phyloP scores from a whole-genome alignment of 495 filamentous ascomycete genomes.

The Lasiosphaeria hispida region DNA sequence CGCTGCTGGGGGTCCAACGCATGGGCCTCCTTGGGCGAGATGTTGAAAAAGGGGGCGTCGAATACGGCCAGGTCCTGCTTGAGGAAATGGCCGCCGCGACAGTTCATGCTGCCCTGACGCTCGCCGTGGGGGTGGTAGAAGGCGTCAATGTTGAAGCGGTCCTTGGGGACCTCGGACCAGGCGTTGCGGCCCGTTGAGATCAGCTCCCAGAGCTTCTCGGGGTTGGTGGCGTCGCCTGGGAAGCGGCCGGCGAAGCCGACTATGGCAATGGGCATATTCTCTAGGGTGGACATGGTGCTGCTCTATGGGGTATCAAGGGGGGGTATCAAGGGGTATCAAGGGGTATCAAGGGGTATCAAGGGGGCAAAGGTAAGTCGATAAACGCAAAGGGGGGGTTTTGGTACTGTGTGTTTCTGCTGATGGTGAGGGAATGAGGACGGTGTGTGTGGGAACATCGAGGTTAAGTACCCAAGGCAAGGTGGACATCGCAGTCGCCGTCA shows the following conservation, averaged over 20 bases:
- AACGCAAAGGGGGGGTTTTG: no score
- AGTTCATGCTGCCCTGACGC: neutral
- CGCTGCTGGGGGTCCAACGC: conserved; percentile 71
- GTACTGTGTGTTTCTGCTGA: no score
- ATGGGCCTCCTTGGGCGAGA: conserved; percentile 58
- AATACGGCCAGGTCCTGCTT: conserved; percentile 47
- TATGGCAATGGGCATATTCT: conserved; percentile 26
- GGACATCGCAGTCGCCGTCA: no score
- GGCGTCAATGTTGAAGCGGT: conserved; percentile 35
- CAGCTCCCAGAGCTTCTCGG: conserved; percentile 12
- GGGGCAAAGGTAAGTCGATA: no score
- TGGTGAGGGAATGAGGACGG: no score
- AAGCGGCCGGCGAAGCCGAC: conserved; percentile 40
- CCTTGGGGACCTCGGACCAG: conserved; percentile 35
- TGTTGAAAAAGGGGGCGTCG: conserved; percentile 57
- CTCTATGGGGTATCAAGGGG: no score
- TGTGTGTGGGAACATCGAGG: no score
- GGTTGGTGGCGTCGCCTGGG: conserved; percentile 30
- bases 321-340: no score
- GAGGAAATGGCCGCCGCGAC: conserved; percentile 30
- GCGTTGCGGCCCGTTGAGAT: conserved; percentile 17
- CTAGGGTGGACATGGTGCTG: no score
- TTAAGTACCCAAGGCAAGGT: no score
- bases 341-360: no score
- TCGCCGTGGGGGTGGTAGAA: conserved; percentile 29